phyloP scores from a whole-genome alignment of 306 rosid species.

The Luffa aegyptiaca region DNA sequence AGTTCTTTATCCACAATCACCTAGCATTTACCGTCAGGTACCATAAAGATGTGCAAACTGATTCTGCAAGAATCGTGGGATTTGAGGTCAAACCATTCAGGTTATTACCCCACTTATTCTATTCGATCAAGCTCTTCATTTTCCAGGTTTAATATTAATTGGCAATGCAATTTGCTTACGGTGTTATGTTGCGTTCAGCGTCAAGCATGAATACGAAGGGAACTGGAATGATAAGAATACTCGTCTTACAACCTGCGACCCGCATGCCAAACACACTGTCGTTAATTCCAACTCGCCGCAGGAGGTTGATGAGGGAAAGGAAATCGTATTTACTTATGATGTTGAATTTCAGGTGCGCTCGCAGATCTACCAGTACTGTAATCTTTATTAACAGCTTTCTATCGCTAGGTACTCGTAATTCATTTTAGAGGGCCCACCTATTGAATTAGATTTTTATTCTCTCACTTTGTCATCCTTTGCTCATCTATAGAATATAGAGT shows the following conservation, averaged over 20 bases:
- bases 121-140: background rate
- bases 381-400: background rate
- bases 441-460: background rate
- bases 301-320: conserved; percentile 86
- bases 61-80: conserved; percentile 85
- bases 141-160: background rate
- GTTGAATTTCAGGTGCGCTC: conserved; percentile 81
- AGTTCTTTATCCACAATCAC: conserved; percentile 78
- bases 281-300: conserved; percentile 76
- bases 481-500: background rate
- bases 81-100: conserved; percentile 73
- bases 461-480: background rate
- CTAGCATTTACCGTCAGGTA: conserved; percentile 81
- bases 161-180: background rate
- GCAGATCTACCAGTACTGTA: background rate
- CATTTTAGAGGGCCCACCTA: background rate
- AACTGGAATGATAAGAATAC: conserved; percentile 57
- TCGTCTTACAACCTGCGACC: conserved; percentile 85
- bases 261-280: conserved; percentile 75
- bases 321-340: conserved; percentile 83
- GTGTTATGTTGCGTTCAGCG: conserved; percentile 33
- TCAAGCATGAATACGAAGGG: conserved; percentile 79
- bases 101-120: background rate
- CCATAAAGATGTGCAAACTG: conserved; percentile 67
- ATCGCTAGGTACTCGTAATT: background rate